Percentiles rank a stretch among this genome's conserved stretches.
These are phyloP conservation scores for Boletus sensibilis DNA, from an alignment of 768 basidiomycete species.

Conservation along the genomic window DNA sequence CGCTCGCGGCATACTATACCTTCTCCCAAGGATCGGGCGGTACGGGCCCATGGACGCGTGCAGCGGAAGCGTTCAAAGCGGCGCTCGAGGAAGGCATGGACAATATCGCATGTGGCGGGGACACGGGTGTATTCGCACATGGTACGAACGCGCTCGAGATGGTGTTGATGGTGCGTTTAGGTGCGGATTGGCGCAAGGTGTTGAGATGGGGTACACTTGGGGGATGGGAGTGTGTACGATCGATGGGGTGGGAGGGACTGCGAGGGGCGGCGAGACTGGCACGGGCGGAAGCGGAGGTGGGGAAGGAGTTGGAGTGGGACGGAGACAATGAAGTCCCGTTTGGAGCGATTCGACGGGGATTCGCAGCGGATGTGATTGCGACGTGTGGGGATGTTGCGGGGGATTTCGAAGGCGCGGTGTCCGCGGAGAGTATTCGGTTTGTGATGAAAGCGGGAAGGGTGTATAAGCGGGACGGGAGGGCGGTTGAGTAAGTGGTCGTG, in stretches of 20 bases:
- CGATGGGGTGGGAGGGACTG: slow-evolving; percentile 44
- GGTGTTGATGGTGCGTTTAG: slow-evolving; percentile 56
- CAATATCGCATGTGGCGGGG: slow-evolving; percentile 59
- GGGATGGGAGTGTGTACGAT: slow-evolving; percentile 56
- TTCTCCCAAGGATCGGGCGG: slow-evolving; percentile 16
- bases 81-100: slow-evolving; percentile 45
- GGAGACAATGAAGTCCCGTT: slow-evolving; percentile 56
- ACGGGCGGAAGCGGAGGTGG: slow-evolving; percentile 26
- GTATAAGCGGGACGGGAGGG: slow-evolving; percentile 40
- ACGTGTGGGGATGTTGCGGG: slow-evolving; percentile 36
- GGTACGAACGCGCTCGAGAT: slow-evolving; percentile 62
- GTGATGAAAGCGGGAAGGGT: slow-evolving; percentile 60
- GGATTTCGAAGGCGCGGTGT: slow-evolving; percentile 46
- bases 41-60: slow-evolving; percentile 37
- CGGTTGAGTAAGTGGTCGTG: slow-evolving; percentile 3
- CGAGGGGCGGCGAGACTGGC: slow-evolving; percentile 27
- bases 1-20: slow-evolving; percentile 51
- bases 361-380: slow-evolving; percentile 51
- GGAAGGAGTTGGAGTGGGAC: slow-evolving; percentile 15
- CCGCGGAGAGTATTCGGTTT: slow-evolving; percentile 46
- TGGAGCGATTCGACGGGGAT: slow-evolving; percentile 52
- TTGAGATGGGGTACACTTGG: slow-evolving; percentile 59
- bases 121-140: slow-evolving; percentile 64
- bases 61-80: slow-evolving; percentile 41
- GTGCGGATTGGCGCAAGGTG: slow-evolving; percentile 51